A percentile compares a stretch with the other conserved stretches of the same genome.
Conservation (phyloP, 1,139 yeast species). For the Williopsis jadinii region DNA sequence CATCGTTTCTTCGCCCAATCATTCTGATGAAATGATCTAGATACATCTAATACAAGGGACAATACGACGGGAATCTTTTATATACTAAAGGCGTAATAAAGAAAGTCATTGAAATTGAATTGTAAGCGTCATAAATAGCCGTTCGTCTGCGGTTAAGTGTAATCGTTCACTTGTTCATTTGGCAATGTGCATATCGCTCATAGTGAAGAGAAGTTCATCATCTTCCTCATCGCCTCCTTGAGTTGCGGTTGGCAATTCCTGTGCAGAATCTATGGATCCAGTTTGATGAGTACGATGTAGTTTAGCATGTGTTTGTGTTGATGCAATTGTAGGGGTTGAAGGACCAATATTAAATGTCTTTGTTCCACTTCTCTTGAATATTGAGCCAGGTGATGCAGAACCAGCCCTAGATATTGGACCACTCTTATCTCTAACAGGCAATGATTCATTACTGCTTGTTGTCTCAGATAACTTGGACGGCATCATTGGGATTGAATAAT, state of each 20-base stretch:
- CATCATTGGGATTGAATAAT: slow-evolving; percentile 31
- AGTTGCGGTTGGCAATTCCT: too few relatives aligned
- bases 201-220: slow-evolving; percentile 76
- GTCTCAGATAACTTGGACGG: slow-evolving; percentile 33
- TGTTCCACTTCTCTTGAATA: slow-evolving; percentile 1
- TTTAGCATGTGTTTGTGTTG: slow-evolving; percentile 31
- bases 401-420: slow-evolving; percentile 13
- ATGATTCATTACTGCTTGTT: slow-evolving; percentile 19
- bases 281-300: slow-evolving; percentile 21
- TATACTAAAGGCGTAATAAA: too few relatives aligned
- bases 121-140: neutral
- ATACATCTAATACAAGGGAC: too few relatives aligned
- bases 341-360: slow-evolving; percentile 24
- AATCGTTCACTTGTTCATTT: slow-evolving; percentile 5
- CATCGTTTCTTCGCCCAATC: too few relatives aligned
- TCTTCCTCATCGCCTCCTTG: slow-evolving; percentile 58
- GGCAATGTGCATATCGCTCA: slow-evolving; percentile 76
- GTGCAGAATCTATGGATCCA: slow-evolving; percentile 9
- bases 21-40: too few relatives aligned
- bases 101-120: neutral
- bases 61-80: too few relatives aligned
- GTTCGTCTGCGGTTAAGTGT: too few relatives aligned
- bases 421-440: slow-evolving; percentile 14
- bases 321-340: slow-evolving; percentile 30
- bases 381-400: slow-evolving; percentile 17